phyloP scores from a whole-genome alignment of 768 basidiomycete genomes.

The Lactarius deliciosus region DNA sequence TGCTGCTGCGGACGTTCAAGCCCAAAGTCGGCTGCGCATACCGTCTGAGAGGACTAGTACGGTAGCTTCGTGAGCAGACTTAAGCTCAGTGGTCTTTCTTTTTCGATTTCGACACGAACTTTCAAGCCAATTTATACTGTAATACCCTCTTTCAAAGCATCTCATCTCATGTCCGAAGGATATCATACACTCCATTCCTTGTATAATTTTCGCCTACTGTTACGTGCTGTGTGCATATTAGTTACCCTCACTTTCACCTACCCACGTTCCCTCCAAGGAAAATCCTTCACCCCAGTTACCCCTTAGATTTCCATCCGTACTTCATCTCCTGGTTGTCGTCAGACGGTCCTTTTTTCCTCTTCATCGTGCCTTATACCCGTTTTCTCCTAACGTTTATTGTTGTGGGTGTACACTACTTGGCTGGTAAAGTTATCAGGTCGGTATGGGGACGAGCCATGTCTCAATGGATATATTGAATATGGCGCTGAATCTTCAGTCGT shows the following conservation, averaged over 20 bases:
- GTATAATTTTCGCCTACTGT: conserved; percentile 17
- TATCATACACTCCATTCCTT: conserved; percentile 7
- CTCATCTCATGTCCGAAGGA: not conserved
- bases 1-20: conserved; percentile 27
- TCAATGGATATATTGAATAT: not conserved
- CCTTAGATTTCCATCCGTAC: conserved; percentile 1
- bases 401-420: conserved; percentile 26
- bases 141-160: conserved; percentile 11
- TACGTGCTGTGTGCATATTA: conserved; percentile 24
- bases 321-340: conserved; percentile 4
- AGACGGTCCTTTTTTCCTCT: conserved; percentile 10
- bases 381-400: conserved; percentile 1
- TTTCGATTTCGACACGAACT: no score
- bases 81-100: not conserved
- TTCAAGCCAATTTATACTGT: conserved; percentile 10
- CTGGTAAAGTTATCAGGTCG: conserved; percentile 15
- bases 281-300: not conserved
- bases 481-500: not conserved
- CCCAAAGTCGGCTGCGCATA: conserved; percentile 28
- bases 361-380: conserved; percentile 21
- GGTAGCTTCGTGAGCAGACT: conserved; percentile 4
- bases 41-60: conserved; percentile 6
- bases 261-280: not conserved
- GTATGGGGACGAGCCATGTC: conserved; percentile 3
- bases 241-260: conserved; percentile 8